These are phyloP conservation scores for Sphagnum fallax DNA, from an alignment of 228 moss, liverwort and hornwort species.

Conservation along the genomic window DNA sequence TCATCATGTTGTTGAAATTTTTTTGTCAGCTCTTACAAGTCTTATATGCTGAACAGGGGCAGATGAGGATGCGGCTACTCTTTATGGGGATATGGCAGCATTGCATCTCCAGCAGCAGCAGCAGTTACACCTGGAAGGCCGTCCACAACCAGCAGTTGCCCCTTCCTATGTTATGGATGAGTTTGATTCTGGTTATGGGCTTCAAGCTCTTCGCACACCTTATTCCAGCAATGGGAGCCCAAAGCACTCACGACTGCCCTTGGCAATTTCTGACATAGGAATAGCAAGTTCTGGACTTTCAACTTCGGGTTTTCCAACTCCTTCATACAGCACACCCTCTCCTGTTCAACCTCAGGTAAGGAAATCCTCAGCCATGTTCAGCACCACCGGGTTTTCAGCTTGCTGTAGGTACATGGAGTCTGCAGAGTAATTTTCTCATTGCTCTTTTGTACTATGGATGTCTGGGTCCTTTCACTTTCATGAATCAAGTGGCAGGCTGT, in stretches of 20 bases:
- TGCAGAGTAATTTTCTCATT: background rate
- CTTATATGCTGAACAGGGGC: slow-evolving; percentile 35
- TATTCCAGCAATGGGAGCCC: slow-evolving; percentile 72
- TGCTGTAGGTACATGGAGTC: background rate
- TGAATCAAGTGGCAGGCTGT: too few relatives aligned
- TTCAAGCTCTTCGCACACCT: slow-evolving; percentile 39
- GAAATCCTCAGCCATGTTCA: background rate
- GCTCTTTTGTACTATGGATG: background rate
- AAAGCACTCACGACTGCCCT: slow-evolving; percentile 66
- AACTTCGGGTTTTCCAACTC: slow-evolving; percentile 60
- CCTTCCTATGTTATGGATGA: slow-evolving; percentile 50
- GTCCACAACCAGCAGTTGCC: slow-evolving; percentile 34
- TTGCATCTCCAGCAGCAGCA: slow-evolving; percentile 69
- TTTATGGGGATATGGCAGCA: slow-evolving; percentile 61
- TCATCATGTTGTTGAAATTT: too few relatives aligned
- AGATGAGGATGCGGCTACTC: slow-evolving; percentile 75
- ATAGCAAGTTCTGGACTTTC: slow-evolving; percentile 20
- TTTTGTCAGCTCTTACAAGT: too few relatives aligned
- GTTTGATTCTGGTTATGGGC: slow-evolving; percentile 41
- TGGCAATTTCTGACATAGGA: slow-evolving; percentile 32
- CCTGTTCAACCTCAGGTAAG: slow-evolving; percentile 32
- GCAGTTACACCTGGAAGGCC: slow-evolving; percentile 42
- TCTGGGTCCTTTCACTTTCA: background rate
- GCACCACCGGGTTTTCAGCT: background rate
- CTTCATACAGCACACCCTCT: slow-evolving; percentile 18